Conservation (phyloP, 163 green algal genomes). For the Trebouxia gelatinosa region DNA sequence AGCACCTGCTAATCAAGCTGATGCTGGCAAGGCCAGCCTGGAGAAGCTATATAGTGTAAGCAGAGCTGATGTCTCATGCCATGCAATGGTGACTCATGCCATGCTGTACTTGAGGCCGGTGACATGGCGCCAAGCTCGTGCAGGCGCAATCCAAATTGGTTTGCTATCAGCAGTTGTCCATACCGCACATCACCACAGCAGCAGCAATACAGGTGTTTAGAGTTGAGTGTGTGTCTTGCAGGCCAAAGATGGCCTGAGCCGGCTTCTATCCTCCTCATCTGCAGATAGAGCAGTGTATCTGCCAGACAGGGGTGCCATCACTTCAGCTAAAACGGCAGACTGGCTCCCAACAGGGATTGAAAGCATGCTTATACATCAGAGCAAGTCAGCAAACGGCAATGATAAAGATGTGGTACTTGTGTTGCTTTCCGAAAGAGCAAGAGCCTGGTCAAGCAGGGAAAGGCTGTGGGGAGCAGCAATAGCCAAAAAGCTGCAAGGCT, state of each 20-base stretch:
- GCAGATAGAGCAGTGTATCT: conserved; percentile 15
- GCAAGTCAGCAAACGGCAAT: neutral
- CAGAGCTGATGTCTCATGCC: too few relatives aligned
- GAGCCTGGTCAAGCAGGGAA: conserved; percentile 43
- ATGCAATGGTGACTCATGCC: neutral
- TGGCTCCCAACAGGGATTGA: neutral
- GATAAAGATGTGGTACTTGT: conserved; percentile 30
- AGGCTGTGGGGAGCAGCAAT: conserved; percentile 42
- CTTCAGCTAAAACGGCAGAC: conserved; percentile 8
- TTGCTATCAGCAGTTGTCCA: neutral
- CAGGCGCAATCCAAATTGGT: neutral
- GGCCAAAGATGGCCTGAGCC: neutral
- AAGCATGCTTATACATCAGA: neutral
- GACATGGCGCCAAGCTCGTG: too few relatives aligned
- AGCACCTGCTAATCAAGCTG: neutral
- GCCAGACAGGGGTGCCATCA: neutral
- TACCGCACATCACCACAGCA: neutral
- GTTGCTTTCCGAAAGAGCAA: conserved; percentile 43
- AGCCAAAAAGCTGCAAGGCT: conserved; percentile 46
- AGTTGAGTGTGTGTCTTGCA: too few relatives aligned
- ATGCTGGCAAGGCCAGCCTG: neutral
- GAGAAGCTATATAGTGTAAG: too few relatives aligned
- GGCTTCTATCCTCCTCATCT: neutral
- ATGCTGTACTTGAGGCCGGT: too few relatives aligned
- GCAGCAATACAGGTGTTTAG: neutral